phyloP scores from a whole-genome alignment of 345 rosid genomes.

The Xanthoceras sorbifolium region DNA sequence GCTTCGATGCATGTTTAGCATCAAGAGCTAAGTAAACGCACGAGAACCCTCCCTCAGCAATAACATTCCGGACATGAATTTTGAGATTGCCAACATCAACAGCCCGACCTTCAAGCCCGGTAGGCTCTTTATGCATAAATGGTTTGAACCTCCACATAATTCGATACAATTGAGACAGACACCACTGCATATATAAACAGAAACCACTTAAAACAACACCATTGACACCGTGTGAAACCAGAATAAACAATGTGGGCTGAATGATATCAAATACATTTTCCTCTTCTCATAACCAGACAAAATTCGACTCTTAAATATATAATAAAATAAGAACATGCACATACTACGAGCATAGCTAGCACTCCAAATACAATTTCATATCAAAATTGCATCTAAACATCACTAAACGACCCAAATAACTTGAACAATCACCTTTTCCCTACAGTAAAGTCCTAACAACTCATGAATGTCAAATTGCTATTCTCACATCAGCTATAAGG shows the following conservation, averaged over 20 bases:
- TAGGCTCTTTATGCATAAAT: slow-evolving; percentile 76
- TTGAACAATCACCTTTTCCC: not conserved
- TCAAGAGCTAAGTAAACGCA: slow-evolving; percentile 89
- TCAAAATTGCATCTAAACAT: not conserved
- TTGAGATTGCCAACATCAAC: slow-evolving; percentile 81
- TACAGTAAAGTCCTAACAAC: not conserved
- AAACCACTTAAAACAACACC: not conserved
- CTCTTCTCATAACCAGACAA: not conserved
- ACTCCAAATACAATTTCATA: not conserved
- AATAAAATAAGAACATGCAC: not conserved
- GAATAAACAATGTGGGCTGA: too few relatives aligned
- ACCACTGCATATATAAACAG: slow-evolving; percentile 35
- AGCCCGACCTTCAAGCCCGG: slow-evolving; percentile 88
- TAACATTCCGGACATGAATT: slow-evolving; percentile 68
- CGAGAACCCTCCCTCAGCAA: slow-evolving; percentile 97
- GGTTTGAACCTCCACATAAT: slow-evolving; percentile 97
- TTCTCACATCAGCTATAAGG: not conserved
- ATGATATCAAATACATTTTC: not conserved
- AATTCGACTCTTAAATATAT: not conserved
- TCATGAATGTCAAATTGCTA: not conserved
- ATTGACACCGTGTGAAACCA: not conserved
- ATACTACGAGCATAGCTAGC: not conserved
- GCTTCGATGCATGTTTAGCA: slow-evolving; percentile 63
- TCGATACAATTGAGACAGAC: slow-evolving; percentile 19
- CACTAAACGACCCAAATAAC: not conserved